phyloP scores from a whole-genome alignment of 2,329 filamentous ascomycete genomes.

The Domatiomyces globalis region DNA sequence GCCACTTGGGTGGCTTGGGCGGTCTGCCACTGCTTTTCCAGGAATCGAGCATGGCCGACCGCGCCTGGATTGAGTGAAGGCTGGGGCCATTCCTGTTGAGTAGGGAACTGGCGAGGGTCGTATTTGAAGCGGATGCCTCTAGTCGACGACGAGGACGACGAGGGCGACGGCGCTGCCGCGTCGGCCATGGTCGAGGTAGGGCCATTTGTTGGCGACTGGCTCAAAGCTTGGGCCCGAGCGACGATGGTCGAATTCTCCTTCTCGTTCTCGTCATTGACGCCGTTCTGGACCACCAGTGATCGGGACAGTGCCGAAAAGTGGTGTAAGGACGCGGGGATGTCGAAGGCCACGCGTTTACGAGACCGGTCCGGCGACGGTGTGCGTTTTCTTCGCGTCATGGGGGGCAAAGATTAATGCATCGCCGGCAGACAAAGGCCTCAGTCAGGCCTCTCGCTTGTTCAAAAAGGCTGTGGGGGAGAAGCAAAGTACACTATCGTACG shows the following conservation, averaged over 20 bases:
- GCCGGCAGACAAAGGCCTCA: neutral
- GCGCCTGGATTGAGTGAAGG: neutral
- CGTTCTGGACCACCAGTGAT: conserved; percentile 6
- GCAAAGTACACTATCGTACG: no score
- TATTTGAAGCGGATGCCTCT: neutral
- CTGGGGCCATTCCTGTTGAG: neutral
- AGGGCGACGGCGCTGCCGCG: no score
- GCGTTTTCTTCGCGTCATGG: conserved; percentile 12
- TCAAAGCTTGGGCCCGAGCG: no score
- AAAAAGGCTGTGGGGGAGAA: no score
- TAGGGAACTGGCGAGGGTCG: neutral
- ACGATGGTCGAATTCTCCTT: neutral
- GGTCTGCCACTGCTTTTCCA: neutral
- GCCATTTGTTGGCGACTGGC: neutral
- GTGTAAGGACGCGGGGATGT: conserved; percentile 14
- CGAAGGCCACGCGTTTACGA: conserved; percentile 10
- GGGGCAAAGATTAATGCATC: neutral
- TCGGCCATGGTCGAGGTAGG: neutral
- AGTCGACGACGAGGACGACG: neutral
- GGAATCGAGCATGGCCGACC: neutral
- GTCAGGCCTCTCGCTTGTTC: neutral
- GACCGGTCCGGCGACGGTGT: conserved; percentile 6
- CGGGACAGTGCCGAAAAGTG: conserved; percentile 12
- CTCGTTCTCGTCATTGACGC: neutral
- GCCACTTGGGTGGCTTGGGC: neutral